Evolutionary conservation across 2,329 filamentous ascomycete species (phyloP).

Genomic region (Diaporthe eres): DNA sequence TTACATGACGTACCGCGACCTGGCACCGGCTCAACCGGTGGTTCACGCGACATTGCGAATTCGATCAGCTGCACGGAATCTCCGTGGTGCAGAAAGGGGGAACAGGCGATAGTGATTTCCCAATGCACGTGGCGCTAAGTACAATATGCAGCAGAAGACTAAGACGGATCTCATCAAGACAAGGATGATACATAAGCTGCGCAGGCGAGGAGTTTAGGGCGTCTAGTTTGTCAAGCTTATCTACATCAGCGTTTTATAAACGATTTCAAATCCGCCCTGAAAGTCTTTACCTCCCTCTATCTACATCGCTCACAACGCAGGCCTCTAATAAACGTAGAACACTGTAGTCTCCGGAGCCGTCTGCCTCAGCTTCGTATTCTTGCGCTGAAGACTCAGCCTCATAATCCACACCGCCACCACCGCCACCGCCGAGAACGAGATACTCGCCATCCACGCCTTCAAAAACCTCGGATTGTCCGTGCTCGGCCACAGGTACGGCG

Average conservation of each 20-base stretch:
- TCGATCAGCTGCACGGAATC: neutral
- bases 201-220: too few species aligned
- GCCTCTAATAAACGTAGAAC: slow-evolving; percentile 5
- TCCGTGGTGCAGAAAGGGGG: neutral
- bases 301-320: neutral
- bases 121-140: neutral
- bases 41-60: slow-evolving; percentile 5
- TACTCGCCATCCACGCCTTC: slow-evolving; percentile 31
- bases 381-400: slow-evolving; percentile 10
- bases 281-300: neutral
- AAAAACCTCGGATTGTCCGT: slow-evolving; percentile 47
- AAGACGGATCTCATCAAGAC: neutral
- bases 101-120: neutral
- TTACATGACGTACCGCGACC: slow-evolving; percentile 9
- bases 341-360: slow-evolving; percentile 16
- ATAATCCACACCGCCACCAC: slow-evolving; percentile 1
- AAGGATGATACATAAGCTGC: too few species aligned
- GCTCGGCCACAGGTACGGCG: slow-evolving; percentile 57
- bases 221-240: neutral
- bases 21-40: neutral
- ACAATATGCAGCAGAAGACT: neutral
- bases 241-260: neutral
- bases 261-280: neutral
- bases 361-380: slow-evolving; percentile 17
- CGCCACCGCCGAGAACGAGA: slow-evolving; percentile 16